Percentiles rank a stretch among this genome's conserved stretches.
phyloP scores from a whole-genome alignment of 2,329 filamentous ascomycete genomes.

The Diplodia mutila region DNA sequence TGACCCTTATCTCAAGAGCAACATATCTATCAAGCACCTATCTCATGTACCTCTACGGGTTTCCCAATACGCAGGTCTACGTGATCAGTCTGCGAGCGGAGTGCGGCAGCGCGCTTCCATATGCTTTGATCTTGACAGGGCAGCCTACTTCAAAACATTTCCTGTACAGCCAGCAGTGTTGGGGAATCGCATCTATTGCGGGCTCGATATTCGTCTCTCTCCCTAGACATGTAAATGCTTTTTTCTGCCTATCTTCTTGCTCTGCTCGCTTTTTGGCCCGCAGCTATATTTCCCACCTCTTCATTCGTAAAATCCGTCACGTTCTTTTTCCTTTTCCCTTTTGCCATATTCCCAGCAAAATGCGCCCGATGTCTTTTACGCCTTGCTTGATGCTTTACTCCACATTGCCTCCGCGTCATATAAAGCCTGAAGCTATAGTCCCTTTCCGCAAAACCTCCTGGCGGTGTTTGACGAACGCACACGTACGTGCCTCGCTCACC shows the following conservation, averaged over 20 bases:
- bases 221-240: neutral
- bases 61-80: too few species aligned
- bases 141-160: neutral
- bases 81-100: too few species aligned
- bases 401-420: neutral
- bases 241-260: neutral
- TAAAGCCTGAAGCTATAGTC: neutral
- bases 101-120: too few species aligned
- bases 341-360: constrained; percentile 2
- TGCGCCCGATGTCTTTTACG: constrained; percentile 5
- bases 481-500: neutral
- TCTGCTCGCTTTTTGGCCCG: neutral
- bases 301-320: neutral
- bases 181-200: neutral
- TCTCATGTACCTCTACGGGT: too few species aligned
- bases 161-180: neutral
- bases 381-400: constrained; percentile 10
- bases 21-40: too few species aligned
- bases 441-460: neutral
- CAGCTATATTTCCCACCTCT: neutral
- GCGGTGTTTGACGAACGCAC: neutral
- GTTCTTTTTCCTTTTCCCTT: neutral
- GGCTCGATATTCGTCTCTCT: neutral
- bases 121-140: too few species aligned
- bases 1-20: too few species aligned